phyloP scores from a whole-genome alignment of 139 green algal species.

The Closterium sp. region DNA sequence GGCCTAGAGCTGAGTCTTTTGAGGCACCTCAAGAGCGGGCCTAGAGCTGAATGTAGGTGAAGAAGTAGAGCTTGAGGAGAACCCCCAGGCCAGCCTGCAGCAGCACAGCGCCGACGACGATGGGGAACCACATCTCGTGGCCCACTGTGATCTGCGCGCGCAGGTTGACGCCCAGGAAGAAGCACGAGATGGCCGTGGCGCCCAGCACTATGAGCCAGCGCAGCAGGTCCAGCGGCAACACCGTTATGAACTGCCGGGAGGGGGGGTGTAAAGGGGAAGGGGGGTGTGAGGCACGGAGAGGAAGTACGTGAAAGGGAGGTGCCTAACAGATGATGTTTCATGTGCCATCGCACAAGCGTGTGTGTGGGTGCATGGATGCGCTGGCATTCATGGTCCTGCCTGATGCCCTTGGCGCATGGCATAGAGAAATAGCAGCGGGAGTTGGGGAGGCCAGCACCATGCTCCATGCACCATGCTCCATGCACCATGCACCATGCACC shows the following conservation, averaged over 20 bases:
- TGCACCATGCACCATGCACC: too few species aligned
- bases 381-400: background rate
- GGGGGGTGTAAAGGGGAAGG: background rate
- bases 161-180: conserved; percentile 41
- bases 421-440: too few species aligned
- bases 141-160: conserved; percentile 12
- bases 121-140: conserved; percentile 27
- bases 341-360: background rate
- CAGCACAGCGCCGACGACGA: background rate
- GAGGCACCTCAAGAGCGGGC: too few species aligned
- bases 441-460: too few species aligned
- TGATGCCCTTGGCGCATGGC: background rate
- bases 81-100: conserved; percentile 34
- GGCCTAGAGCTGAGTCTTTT: too few species aligned
- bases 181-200: conserved; percentile 20
- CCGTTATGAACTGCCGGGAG: conserved; percentile 45
- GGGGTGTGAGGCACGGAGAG: background rate
- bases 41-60: conserved; percentile 23
- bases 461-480: too few species aligned
- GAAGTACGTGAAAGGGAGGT: background rate
- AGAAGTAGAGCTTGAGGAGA: conserved; percentile 52
- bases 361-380: background rate
- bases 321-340: background rate
- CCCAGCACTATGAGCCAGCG: conserved; percentile 41
- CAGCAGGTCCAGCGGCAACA: conserved; percentile 35